Evolutionary conservation across 352 stramenopile genomes (phyloP).

Genomic region (Globisporangium nagaii): DNA sequence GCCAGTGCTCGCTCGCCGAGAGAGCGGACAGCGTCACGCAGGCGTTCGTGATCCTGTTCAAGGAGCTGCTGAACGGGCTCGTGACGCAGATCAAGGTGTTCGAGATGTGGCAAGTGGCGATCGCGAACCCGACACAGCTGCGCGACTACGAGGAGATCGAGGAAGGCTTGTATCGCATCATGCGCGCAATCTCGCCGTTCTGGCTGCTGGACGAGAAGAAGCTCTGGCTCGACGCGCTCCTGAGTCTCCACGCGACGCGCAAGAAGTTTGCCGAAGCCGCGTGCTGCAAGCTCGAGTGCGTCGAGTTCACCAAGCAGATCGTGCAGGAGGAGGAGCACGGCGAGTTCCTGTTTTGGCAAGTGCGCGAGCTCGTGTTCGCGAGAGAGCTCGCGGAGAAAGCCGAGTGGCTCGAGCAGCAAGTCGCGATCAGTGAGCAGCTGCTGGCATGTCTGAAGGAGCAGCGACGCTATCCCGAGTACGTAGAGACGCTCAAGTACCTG

Average conservation of each 20-base stretch:
- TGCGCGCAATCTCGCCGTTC: conserved; percentile 44
- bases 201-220: conserved; percentile 59
- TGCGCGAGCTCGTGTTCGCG: conserved; percentile 34
- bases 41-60: conserved; percentile 43
- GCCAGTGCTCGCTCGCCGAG: conserved; percentile 19
- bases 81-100: conserved; percentile 52
- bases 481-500: conserved; percentile 39
- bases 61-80: conserved; percentile 41
- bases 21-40: conserved; percentile 8
- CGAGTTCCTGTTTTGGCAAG: conserved; percentile 20
- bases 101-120: conserved; percentile 41
- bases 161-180: conserved; percentile 43
- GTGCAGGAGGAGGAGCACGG: not conserved
- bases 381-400: conserved; percentile 35
- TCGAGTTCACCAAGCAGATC: conserved; percentile 27
- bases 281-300: conserved; percentile 43
- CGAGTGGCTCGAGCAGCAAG: conserved; percentile 40
- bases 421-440: conserved; percentile 52
- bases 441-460: conserved; percentile 29
- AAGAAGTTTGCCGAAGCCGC: conserved; percentile 49
- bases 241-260: conserved; percentile 39
- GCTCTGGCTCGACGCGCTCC: conserved; percentile 51
- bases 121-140: conserved; percentile 14
- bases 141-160: conserved; percentile 60
- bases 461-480: conserved; percentile 37